Base-by-base conservation (phyloP, 352 stramenopile species). In the Globisporangium paroecandrum region DNA sequence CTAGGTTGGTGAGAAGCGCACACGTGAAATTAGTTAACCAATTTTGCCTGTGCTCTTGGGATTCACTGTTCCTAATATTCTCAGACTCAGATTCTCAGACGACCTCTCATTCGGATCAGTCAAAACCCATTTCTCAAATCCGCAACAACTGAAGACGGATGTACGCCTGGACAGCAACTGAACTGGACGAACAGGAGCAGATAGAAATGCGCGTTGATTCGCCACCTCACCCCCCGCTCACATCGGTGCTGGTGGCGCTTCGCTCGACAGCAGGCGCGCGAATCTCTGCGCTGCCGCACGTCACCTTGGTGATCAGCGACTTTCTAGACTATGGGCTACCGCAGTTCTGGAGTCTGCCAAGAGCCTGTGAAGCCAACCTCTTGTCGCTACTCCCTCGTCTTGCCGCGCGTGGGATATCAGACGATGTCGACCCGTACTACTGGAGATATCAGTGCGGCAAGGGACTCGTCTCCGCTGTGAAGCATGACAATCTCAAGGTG, bases 401-500 rank as follows among this genome's bases (percentile, higher is more conserved):
- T 12, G 25, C 6, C 3, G 53, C 25, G 15, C 53, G 53, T 38
- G 53, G 53, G 12, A 25, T 58, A n/a, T 58, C 53, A 4, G 6
- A 9, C 24, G 53, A 18, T 18, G 13, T 58, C 25, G 27, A 60
- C 27, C 27, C 55, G 18, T 34, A 20, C 27, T 60, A 60, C 27
- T 43, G 55, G 55, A 41, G 18, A 9, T 27, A 60, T 8, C 55
- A 60, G 27, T 60, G 54, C 27, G 22, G 15, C 27, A 15, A 59
- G 25, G 54, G 27, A 25, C 54, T 59, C 6, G 54, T 59, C 5
- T 41, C 15, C 13, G 54, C 54, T 25, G 58, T 63, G n/a, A 63
- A 32, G 58, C 12, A 36, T 4, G n/a, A 63, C 22, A 63, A 63
- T 12, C 13, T 63, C 0, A 10, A 49, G 32, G 49, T 62, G 57